phyloP scores from a whole-genome alignment of 805 yeast species.

The Candida tammaniensis region DNA sequence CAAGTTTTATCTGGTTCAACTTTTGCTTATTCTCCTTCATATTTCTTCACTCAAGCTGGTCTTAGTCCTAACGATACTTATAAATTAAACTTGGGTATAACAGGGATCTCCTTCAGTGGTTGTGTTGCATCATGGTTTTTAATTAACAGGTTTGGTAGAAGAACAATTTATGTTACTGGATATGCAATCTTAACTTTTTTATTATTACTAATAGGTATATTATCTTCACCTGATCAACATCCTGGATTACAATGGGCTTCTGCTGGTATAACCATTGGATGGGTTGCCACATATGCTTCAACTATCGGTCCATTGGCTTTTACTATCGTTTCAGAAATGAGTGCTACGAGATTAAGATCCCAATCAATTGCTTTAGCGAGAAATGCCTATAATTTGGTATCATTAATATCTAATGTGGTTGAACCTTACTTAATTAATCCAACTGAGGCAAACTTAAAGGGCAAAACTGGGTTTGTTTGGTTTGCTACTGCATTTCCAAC shows the following conservation, averaged over 20 bases:
- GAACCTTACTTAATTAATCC: conserved; percentile 52
- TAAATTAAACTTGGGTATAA: conserved; percentile 30
- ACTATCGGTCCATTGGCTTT: conserved; percentile 44
- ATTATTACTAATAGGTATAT: conserved; percentile 41
- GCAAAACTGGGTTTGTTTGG: conserved; percentile 50
- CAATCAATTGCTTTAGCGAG: conserved; percentile 37
- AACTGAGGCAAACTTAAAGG: conserved; percentile 43
- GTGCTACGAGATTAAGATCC: conserved; percentile 38
- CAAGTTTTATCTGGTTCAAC: conserved; percentile 35
- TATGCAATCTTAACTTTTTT: conserved; percentile 28
- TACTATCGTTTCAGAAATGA: conserved; percentile 38
- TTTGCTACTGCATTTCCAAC: conserved; percentile 30
- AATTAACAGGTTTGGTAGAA: conserved; percentile 37
- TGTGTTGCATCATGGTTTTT: conserved; percentile 29
- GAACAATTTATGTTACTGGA: conserved; percentile 37
- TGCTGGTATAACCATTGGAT: conserved; percentile 19
- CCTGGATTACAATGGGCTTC: conserved; percentile 21
- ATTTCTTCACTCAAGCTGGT: conserved; percentile 38
- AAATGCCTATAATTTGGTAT: conserved; percentile 24
- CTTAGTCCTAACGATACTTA: conserved; percentile 27
- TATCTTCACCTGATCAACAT: conserved; percentile 16
- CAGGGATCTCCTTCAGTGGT: conserved; percentile 28
- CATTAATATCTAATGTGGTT: conserved; percentile 34
- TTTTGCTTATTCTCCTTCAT: conserved; percentile 34
- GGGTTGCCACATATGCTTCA: conserved; percentile 30